phyloP scores from a whole-genome alignment of 2,329 filamentous ascomycete species.

The Ascomycota sp. region DNA sequence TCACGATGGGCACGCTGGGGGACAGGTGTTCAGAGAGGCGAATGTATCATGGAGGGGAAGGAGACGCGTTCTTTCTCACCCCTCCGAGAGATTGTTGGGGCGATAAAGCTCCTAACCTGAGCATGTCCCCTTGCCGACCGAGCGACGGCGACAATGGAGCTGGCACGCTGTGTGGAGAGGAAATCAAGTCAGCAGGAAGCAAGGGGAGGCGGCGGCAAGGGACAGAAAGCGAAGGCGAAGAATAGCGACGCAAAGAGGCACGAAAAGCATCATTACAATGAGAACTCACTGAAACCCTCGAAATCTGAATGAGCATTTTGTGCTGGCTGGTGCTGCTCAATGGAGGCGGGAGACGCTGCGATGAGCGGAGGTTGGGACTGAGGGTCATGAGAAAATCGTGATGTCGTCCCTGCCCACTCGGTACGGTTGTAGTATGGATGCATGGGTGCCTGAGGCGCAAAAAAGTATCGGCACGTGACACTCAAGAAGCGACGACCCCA shows the following conservation, averaged over 20 bases:
- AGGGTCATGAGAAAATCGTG: conserved; percentile 26
- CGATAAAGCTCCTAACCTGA: conserved; percentile 36
- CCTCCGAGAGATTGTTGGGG: conserved; percentile 39
- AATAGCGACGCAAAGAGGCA: not conserved
- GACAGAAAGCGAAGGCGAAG: not conserved
- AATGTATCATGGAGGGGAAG: not conserved
- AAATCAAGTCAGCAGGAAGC: not conserved
- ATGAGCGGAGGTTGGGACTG: conserved; percentile 13
- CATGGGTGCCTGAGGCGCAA: conserved; percentile 9
- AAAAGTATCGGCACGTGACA: not conserved
- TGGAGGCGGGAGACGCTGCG: conserved; percentile 14
- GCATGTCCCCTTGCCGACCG: conserved; percentile 19
- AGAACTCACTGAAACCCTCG: conserved; percentile 32
- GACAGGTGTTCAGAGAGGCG: not conserved
- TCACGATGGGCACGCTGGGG: not conserved
- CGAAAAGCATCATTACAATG: not conserved
- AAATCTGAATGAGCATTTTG: conserved; percentile 36
- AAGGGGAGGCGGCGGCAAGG: not conserved
- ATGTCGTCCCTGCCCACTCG: conserved; percentile 12
- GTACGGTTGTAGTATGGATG: conserved; percentile 5
- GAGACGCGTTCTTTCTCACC: conserved; percentile 22
- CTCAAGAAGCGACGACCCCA: too few species aligned
- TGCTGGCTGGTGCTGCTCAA: conserved; percentile 25
- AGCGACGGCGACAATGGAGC: conserved; percentile 27
- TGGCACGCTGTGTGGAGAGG: conserved; percentile 23